Conservation (phyloP, 192 early-diverging fungal species). For the Pilobolus umbonatus region DNA sequence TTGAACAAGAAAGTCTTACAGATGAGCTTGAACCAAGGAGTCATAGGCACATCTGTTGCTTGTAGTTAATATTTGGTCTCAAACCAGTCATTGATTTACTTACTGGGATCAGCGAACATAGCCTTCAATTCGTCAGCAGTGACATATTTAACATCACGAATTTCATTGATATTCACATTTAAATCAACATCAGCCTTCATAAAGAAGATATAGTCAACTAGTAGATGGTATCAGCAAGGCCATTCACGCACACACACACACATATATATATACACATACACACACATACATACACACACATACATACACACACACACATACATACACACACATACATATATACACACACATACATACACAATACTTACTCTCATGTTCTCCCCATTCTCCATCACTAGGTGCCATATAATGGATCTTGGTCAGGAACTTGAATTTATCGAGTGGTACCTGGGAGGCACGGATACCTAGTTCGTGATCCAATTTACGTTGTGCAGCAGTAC, state of each 20-base stretch:
- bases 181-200: constrained; percentile 70
- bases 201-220: constrained; percentile 94
- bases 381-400: constrained; percentile 93
- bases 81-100: constrained; percentile 4
- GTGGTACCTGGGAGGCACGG: constrained; percentile 63
- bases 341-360: neutral
- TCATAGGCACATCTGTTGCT: constrained; percentile 60
- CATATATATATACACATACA: neutral
- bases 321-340: neutral
- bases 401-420: constrained; percentile 96
- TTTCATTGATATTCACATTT: constrained; percentile 86
- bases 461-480: constrained; percentile 96
- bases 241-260: no score
- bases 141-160: constrained; percentile 77
- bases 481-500: constrained; percentile 89
- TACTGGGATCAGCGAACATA: constrained; percentile 64
- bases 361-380: constrained; percentile 84
- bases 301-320: neutral
- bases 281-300: neutral
- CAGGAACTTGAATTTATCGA: constrained; percentile 84
- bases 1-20: constrained; percentile 88
- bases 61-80: constrained; percentile 9
- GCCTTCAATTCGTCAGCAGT: constrained; percentile 74
- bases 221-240: no score
- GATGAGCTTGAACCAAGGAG: constrained; percentile 97